Evolutionary conservation across 495 filamentous ascomycete species (phyloP).

Genomic region (Chaetomium cochliodes): DNA sequence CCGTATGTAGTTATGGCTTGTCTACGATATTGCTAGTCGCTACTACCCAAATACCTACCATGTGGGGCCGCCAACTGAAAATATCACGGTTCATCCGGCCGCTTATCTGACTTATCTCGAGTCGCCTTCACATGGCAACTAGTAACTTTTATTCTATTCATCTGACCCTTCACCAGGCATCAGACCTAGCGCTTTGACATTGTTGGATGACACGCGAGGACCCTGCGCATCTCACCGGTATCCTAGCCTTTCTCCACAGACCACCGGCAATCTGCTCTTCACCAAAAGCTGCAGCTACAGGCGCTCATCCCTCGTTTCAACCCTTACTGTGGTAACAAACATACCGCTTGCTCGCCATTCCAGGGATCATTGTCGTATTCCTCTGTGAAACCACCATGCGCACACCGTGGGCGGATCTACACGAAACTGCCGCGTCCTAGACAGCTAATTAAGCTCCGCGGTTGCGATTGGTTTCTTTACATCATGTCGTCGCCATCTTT

Average conservation of each 20-base stretch:
- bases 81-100: neutral
- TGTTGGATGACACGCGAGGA: too few relatives aligned
- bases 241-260: neutral
- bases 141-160: neutral
- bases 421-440: slow-evolving; percentile 5
- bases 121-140: slow-evolving; percentile 8
- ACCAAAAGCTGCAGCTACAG: neutral
- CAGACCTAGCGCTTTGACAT: too few relatives aligned
- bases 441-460: too few relatives aligned
- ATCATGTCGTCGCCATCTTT: slow-evolving; percentile 40
- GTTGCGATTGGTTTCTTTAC: neutral
- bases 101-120: slow-evolving; percentile 1
- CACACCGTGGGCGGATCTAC: slow-evolving; percentile 13
- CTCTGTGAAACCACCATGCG: slow-evolving; percentile 26
- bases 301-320: neutral
- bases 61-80: slow-evolving; percentile 4
- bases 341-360: neutral
- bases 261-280: neutral
- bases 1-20: too few relatives aligned
- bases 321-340: neutral
- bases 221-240: too few relatives aligned
- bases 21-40: neutral
- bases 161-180: neutral
- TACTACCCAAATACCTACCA: neutral
- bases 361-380: slow-evolving; percentile 10